Evolutionary conservation across 2,329 filamentous ascomycete genomes (phyloP).

Genomic region (Epichloe coenophiala): DNA sequence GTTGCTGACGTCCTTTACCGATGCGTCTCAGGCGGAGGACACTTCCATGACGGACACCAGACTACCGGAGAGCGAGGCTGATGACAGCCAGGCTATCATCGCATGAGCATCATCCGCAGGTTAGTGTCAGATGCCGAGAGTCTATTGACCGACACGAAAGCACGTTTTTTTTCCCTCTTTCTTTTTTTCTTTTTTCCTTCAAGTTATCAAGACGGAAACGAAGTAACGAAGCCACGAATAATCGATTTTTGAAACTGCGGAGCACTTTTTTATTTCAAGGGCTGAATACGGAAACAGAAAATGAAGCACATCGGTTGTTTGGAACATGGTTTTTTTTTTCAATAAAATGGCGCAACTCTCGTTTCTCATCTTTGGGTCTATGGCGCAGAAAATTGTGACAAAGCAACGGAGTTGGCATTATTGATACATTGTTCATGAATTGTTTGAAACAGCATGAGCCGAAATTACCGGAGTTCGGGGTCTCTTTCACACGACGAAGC

Average conservation of each 20-base stretch:
- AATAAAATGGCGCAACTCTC: no score
- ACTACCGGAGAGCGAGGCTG: conserved; percentile 13
- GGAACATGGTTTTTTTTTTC: no score
- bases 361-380: neutral
- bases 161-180: neutral
- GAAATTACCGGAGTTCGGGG: neutral
- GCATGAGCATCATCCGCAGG: neutral
- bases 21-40: conserved; percentile 11
- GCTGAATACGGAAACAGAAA: neutral
- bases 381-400: neutral
- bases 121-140: neutral
- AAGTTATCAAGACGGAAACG: neutral
- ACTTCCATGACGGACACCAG: conserved; percentile 12
- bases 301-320: no score
- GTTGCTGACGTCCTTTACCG: conserved; percentile 7
- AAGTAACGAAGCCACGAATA: conserved; percentile 4
- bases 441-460: neutral
- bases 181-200: neutral
- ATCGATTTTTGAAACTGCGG: neutral
- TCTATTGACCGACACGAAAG: neutral
- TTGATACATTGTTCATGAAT: neutral
- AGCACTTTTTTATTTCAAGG: neutral
- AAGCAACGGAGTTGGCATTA: neutral
- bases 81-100: neutral
- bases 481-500: neutral